phyloP scores from a whole-genome alignment of 306 rosid genomes.

The Coriaria nepalensis region DNA sequence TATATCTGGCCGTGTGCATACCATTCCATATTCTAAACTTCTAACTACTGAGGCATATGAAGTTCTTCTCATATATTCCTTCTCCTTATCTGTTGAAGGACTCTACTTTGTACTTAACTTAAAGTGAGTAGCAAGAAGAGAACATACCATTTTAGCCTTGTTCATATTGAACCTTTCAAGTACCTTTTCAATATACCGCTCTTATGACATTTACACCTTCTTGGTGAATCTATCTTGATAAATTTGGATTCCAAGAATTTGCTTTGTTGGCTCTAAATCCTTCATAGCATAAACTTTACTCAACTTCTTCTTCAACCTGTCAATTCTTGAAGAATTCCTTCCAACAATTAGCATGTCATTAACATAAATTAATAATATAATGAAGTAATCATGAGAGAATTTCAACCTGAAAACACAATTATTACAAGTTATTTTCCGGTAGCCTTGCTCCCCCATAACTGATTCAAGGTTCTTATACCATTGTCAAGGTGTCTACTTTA shows the following conservation, averaged over 20 bases:
- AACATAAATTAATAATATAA: no score
- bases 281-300: not conserved
- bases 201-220: not conserved
- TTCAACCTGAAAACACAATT: no score
- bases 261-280: not conserved
- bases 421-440: no score
- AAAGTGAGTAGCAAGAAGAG: not conserved
- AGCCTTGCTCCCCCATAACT: constrained; percentile 2
- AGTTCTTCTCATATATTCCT: not conserved
- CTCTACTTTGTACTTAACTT: no score
- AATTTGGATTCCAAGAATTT: not conserved
- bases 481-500: not conserved
- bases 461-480: constrained; percentile 6
- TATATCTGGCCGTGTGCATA: not conserved
- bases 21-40: not conserved
- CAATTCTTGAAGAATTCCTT: no score
- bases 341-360: not conserved
- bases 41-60: not conserved
- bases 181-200: not conserved
- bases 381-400: constrained; percentile 2
- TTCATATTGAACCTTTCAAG: not conserved
- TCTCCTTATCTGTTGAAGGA: no score
- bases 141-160: not conserved
- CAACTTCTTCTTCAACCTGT: no score
- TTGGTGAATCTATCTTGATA: not conserved